A percentile compares a stretch with the other conserved stretches of the same genome.
Evolutionary conservation across 192 early-diverging fungal genomes (phyloP).

Genomic region (Entomortierella lignicola): DNA sequence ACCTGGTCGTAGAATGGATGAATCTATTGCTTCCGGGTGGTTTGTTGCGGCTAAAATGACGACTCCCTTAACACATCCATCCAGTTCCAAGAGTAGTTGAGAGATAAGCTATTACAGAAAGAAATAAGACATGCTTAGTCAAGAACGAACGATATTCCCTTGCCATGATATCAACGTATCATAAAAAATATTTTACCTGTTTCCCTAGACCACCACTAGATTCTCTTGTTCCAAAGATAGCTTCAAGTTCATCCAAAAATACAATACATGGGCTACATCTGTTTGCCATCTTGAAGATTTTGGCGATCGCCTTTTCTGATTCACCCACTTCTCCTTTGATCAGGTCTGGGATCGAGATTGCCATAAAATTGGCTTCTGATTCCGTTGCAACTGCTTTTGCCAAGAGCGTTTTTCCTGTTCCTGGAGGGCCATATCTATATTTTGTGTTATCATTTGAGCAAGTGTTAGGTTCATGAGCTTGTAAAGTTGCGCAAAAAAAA

Average conservation of each 20-base stretch:
- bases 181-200: conserved; percentile 56
- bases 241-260: conserved; percentile 96
- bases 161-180: not conserved
- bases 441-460: not conserved
- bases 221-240: conserved; percentile 82
- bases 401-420: conserved; percentile 93
- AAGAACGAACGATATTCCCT: not conserved
- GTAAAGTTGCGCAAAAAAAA: too few species aligned
- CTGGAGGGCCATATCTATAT: conserved; percentile 80
- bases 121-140: not conserved
- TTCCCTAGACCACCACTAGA: conserved; percentile 74
- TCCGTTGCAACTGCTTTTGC: conserved; percentile 88
- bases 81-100: conserved; percentile 84
- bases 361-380: conserved; percentile 82
- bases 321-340: conserved; percentile 93
- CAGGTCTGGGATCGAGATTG: conserved; percentile 83
- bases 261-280: conserved; percentile 82
- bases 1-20: conserved; percentile 83
- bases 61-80: conserved; percentile 68
- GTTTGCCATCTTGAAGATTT: conserved; percentile 77
- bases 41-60: conserved; percentile 92
- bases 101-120: conserved; percentile 67
- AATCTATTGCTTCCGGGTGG: conserved; percentile 78
- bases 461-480: too few species aligned
- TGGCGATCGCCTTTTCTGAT: conserved; percentile 90